Evolutionary conservation across 768 basidiomycete genomes (phyloP), one percentile per base, ranked within the genome.

Genomic region (Melanogaster broomeanus): DNA sequence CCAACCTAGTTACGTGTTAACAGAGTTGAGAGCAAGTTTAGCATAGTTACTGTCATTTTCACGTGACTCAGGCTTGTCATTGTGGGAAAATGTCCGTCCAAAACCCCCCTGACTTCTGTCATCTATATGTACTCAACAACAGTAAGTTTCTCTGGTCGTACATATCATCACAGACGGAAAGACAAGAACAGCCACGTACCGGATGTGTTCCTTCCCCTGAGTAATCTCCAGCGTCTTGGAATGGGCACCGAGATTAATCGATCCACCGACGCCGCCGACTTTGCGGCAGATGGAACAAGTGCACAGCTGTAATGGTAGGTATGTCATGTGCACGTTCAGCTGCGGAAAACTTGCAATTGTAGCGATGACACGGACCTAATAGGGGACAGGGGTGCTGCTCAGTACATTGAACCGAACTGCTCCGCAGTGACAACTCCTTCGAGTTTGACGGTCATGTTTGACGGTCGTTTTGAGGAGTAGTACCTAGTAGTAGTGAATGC

Each of bases 211-310:
- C 45, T 80, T 72, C 1, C 84, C 85, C 30, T 68, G 57, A 45
- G 77, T 72, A 37, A 87, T 61, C 35, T 77, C 67, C 42, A 87
- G 67, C 0, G 81, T 81, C 1, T 80, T 63, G 13, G 71, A 71
- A 41, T 78, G 68, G 1, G 77, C 85, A 21, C 83, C 80, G n/a
- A 87, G 77, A 54, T 87, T 87, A 62, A 87, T 76, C 2, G 83
- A 81, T 0, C 85, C 85, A 12, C 84, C 83, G 0, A 69, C 69
- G 13, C 85, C 85, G 34, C 84, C 84, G 10, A 85, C 82, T 64
- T 87, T 87, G 51, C 85, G 80, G 60, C 85, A 87, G 54, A 87
- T 85, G 30, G 83, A 85, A 61, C 85, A 87, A 6, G 81, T 46
- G 58, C 85, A 87, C 28, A 87, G 62, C 80, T 84, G 52, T 12